These are phyloP conservation scores for Eucalyptus cloeziana DNA, from an alignment of 345 rosid genomes.

Conservation along the genomic window DNA sequence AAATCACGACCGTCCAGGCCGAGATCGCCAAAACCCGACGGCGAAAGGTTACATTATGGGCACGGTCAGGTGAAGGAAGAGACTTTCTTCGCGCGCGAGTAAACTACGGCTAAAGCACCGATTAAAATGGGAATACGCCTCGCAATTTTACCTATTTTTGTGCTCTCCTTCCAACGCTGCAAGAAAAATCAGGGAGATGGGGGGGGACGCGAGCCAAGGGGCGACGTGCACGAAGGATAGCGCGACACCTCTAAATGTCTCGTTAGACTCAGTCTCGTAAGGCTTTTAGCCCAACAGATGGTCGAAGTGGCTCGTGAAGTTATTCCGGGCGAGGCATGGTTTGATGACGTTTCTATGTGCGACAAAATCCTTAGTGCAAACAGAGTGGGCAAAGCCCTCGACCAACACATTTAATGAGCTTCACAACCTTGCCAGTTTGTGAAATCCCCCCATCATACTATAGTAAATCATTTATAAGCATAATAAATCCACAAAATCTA, in stretches of 20 bases:
- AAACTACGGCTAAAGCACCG: background rate
- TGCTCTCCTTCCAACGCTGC: too few relatives aligned
- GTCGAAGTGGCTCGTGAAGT: background rate
- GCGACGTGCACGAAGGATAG: background rate
- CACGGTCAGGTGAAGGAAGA: background rate
- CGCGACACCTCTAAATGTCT: background rate
- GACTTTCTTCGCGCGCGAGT: background rate
- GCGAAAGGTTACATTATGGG: background rate
- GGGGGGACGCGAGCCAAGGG: background rate
- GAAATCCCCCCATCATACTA: background rate
- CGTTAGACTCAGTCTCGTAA: background rate
- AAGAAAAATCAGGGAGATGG: background rate
- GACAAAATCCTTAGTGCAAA: background rate
- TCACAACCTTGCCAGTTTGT: background rate
- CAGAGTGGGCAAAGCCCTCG: background rate
- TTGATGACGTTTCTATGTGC: background rate
- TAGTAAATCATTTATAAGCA: background rate
- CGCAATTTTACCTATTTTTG: background rate
- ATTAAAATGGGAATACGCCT: background rate
- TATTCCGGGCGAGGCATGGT: background rate
- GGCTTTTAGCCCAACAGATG: background rate
- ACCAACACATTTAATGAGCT: background rate
- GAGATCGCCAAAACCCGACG: background rate
- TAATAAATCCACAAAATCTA: background rate
- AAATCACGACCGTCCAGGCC: background rate